phyloP scores from a whole-genome alignment of 345 rosid species.

The Syzygium aromaticum region DNA sequence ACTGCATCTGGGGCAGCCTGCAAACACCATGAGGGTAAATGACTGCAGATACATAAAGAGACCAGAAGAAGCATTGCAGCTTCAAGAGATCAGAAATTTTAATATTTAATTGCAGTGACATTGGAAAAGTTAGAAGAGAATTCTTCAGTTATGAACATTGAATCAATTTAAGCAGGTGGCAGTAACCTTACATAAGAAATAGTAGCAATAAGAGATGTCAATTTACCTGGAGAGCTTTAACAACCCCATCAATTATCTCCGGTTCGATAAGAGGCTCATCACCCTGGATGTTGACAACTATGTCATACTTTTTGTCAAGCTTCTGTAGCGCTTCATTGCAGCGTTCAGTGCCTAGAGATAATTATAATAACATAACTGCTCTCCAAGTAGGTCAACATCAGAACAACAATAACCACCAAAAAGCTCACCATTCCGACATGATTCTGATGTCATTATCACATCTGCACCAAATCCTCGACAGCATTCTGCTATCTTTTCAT shows the following conservation, averaged over 20 bases:
- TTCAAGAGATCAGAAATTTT: not conserved
- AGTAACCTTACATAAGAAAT: not conserved
- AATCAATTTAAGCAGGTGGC: not conserved
- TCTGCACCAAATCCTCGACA: slow-evolving; percentile 94
- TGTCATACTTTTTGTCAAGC: slow-evolving; percentile 76
- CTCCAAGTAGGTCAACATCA: not conserved
- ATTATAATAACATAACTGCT: not conserved
- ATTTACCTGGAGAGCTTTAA: slow-evolving; percentile 80
- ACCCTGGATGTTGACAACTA: slow-evolving; percentile 95
- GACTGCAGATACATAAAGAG: not conserved
- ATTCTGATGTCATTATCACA: slow-evolving; percentile 93
- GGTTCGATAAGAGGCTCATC: slow-evolving; percentile 97
- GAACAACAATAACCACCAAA: not conserved
- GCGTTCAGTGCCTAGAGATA: slow-evolving; percentile 60
- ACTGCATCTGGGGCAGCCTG: slow-evolving; percentile 94
- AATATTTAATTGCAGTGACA: not conserved
- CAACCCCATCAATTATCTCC: slow-evolving; percentile 92
- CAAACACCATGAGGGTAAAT: not conserved
- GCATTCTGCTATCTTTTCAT: slow-evolving; percentile 81
- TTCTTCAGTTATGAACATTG: not conserved
- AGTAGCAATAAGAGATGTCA: not conserved
- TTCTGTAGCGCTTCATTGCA: slow-evolving; percentile 88
- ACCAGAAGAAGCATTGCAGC: not conserved
- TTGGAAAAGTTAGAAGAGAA: not conserved
- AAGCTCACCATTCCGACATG: slow-evolving; percentile 75